phyloP scores from a whole-genome alignment of 805 yeast genomes.

The Suhomyces kilbournensis region DNA sequence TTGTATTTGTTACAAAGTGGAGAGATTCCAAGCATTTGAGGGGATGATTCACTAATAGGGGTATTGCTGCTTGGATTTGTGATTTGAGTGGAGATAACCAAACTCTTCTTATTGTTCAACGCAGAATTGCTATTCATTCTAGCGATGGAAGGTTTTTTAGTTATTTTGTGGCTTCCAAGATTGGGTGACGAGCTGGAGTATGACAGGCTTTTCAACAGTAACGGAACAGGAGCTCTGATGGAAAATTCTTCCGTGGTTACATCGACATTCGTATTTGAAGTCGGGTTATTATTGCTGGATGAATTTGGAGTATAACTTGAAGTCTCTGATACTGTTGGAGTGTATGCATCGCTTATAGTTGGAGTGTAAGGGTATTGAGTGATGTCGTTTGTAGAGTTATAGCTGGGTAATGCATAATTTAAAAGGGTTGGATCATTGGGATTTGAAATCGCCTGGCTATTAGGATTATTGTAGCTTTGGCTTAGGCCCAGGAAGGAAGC shows the following conservation, averaged over 20 bases:
- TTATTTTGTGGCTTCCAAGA: conserved; percentile 11
- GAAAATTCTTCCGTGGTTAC: neutral
- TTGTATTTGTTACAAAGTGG: conserved; percentile 21
- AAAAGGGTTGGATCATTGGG: neutral
- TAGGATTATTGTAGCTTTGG: neutral
- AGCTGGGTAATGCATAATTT: conserved; percentile 5
- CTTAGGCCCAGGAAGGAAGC: conserved; percentile 1
- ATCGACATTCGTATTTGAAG: neutral
- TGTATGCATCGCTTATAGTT: conserved; percentile 15
- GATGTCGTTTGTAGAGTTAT: conserved; percentile 9
- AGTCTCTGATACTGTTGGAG: conserved; percentile 18
- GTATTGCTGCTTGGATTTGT: conserved; percentile 4
- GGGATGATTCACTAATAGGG: conserved; percentile 10
- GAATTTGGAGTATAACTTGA: conserved; percentile 17
- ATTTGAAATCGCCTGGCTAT: neutral
- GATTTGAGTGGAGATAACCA: conserved; percentile 11
- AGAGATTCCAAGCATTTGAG: conserved; percentile 14
- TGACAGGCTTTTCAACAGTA: conserved; percentile 3
- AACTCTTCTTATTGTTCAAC: conserved; percentile 15
- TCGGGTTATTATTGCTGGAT: conserved; percentile 5
- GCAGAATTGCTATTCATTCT: conserved; percentile 13
- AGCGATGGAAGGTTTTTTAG: conserved; percentile 16
- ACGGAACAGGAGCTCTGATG: conserved; percentile 7
- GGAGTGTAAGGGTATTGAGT: conserved; percentile 16
- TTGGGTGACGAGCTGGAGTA: conserved; percentile 2